Base-by-base conservation (phyloP, 2,329 filamentous ascomycete species). In the Hymenoscyphus linearis region DNA sequence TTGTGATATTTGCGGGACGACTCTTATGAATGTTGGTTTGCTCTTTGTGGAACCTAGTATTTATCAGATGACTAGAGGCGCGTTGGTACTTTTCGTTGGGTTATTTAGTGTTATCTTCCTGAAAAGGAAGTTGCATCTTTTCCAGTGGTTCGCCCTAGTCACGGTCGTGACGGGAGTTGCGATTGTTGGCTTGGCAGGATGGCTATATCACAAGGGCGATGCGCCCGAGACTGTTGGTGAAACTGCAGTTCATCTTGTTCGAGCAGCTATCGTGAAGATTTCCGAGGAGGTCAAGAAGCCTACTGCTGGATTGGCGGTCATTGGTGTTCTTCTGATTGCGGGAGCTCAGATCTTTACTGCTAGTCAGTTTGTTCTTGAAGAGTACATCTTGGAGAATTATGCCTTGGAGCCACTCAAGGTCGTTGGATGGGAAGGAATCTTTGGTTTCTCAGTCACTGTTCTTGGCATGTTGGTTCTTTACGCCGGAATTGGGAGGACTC, bases 41-140 rank as follows among this genome's bases (percentile, higher is more conserved):
- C 82, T 98, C 55, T 93, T 98, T 73, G 93, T 98, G 26, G 95
- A 91, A 13, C 91, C 95, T 1, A 96, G 91, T 63, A 97, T 99
- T 71, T 99, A 97, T 77, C 95, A 99, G 77, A 99, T 99, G 95
- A 98, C 93, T 1, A 83, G 95, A 62, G 95, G 95, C 9, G 95
- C 95, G 0, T 81, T 99, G 50, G 93, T 99, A 2, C 82, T 99
- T 6, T 99, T 99, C 69, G 95, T 99, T 22, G 95, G 95, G 0
- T 78, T 98, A 0, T 97, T 99, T 77, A 96, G 92, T 71, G 93
- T 99, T 31, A 71, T 96, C 13, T 98, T 99, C 75, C 80, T 99
- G 61, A 87, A 85, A 70, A 85, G 91, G 55, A 88, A 85, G 68
- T 81, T 99, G 36, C 84, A 86, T 64, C 73, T 89, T n/a, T 97